Evolutionary conservation across 139 green algal genomes (phyloP), one percentile per base, ranked within the genome.

Genomic region (Ettlia oleoabundans): DNA sequence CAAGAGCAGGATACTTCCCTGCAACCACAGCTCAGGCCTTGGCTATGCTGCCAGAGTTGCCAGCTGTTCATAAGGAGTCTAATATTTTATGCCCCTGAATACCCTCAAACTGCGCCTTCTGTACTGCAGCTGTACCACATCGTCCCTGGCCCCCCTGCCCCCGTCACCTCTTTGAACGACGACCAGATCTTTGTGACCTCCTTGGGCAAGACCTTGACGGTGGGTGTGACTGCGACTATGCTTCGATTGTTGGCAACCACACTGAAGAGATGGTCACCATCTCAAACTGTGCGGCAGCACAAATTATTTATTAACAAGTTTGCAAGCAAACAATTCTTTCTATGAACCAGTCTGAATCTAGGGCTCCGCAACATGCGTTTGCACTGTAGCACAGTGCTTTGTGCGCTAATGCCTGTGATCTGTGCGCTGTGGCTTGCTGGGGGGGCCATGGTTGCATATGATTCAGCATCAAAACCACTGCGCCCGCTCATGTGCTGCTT

Each of bases 141-240:
- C 32, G 24, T 78, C 10, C 71, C 71, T 22, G 71, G 71, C 71
- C 71, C 71, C 15, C 71, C 69, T 15, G 71, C 71, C 18, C 47
- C 71, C 6, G 26, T 66, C 32, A 78, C 32, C 33, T 21, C 15
- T 47, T 47, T 78, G 19, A 78, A 78, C 47, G 71, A 78, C 32
- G 71, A 64, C 32, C 71, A 78, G 47, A 64, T 78, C 15, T 78
- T 78, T 43, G 52, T 78, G 30, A 51, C 71, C 22, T 30, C 65
- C 2, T 35, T 72, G 32, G 37, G n/a, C 65, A 47, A 72, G 37
- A 72, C 65, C 35, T 21, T 72, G 32, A n/a, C 24, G 35, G 65
- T 72, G 65, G 47, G 65, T n/a, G n/a, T n/a, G n/a, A 7, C 32
- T 24, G 32, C 32, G 18, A 22, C 55, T n/a, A 5, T 28, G 55